Percentiles rank a stretch among this genome's conserved stretches.
These are phyloP conservation scores for Metschnikowia continentalis DNA, from an alignment of 805 yeast genomes.

Conservation along the genomic window DNA sequence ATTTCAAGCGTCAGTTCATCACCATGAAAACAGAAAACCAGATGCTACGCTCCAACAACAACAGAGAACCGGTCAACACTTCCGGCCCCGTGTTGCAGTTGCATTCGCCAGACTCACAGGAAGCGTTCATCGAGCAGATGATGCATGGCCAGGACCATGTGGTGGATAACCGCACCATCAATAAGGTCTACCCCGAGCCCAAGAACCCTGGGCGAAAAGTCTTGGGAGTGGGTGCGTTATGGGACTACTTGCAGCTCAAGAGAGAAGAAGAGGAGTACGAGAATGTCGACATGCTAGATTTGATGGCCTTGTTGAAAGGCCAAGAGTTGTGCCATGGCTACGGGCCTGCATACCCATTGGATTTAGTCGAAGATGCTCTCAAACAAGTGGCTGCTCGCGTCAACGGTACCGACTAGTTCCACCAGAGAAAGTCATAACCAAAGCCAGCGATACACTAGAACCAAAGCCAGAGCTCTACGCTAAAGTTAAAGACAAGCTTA, in stretches of 20 bases:
- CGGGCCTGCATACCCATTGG: constrained; percentile 64
- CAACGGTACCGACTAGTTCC: background rate
- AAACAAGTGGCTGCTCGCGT: constrained; percentile 6
- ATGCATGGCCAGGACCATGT: constrained; percentile 23
- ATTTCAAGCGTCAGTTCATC: constrained; percentile 49
- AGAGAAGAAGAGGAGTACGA: constrained; percentile 43
- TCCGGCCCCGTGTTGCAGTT: constrained; percentile 16
- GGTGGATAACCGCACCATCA: constrained; percentile 15
- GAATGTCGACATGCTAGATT: constrained; percentile 51
- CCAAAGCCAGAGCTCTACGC: too few species aligned
- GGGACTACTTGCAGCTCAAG: constrained; percentile 65
- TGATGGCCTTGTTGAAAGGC: constrained; percentile 61
- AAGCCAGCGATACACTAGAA: too few species aligned
- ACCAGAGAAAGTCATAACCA: too few species aligned
- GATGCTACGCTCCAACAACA: constrained; percentile 32
- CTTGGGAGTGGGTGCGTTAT: constrained; percentile 71
- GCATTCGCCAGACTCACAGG: constrained; percentile 33
- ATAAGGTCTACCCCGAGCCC: constrained; percentile 33
- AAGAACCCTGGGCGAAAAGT: constrained; percentile 44
- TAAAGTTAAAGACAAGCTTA: too few species aligned
- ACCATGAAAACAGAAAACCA: constrained; percentile 62
- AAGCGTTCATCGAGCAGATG: constrained; percentile 30
- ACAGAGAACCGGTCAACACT: constrained; percentile 5
- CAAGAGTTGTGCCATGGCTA: constrained; percentile 72
- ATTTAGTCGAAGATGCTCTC: constrained; percentile 32